Percentiles rank a stretch among this genome's conserved stretches.
Evolutionary conservation across 2,329 filamentous ascomycete genomes (phyloP).

Genomic region (Epichloe brachyelytri): DNA sequence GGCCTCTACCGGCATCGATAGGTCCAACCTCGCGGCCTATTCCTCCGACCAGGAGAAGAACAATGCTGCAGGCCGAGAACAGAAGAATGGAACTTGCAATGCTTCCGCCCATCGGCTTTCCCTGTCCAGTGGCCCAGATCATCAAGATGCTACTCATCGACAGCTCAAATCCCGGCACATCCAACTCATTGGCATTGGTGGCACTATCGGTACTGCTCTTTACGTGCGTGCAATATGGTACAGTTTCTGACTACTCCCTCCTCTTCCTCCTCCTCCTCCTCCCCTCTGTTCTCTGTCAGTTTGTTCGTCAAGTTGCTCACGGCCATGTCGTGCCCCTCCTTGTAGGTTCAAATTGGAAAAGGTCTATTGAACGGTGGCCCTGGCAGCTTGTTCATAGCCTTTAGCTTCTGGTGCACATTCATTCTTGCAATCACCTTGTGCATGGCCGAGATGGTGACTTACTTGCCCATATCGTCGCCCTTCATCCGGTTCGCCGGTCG

Average conservation of each 20-base stretch:
- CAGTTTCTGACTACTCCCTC: not conserved
- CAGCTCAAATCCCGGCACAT: constrained; percentile 43
- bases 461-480: constrained; percentile 62
- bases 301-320: constrained; percentile 9
- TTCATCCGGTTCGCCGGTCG: constrained; percentile 68
- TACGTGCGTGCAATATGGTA: constrained; percentile 27
- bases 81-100: not conserved
- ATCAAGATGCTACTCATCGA: constrained; percentile 33
- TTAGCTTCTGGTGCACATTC: constrained; percentile 47
- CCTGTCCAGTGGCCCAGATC: constrained; percentile 8
- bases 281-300: not conserved
- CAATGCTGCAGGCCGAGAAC: not conserved
- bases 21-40: constrained; percentile 11
- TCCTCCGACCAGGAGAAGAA: constrained; percentile 11
- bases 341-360: constrained; percentile 40
- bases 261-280: not conserved
- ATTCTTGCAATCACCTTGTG: constrained; percentile 46
- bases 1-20: constrained; percentile 13
- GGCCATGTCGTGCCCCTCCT: constrained; percentile 9
- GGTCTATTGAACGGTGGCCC: constrained; percentile 47
- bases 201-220: constrained; percentile 49
- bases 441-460: constrained; percentile 67
- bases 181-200: constrained; percentile 49
- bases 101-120: constrained; percentile 6
- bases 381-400: constrained; percentile 44